Conservation (phyloP, 768 basidiomycete genomes). For the Hypholoma fasciculare region DNA sequence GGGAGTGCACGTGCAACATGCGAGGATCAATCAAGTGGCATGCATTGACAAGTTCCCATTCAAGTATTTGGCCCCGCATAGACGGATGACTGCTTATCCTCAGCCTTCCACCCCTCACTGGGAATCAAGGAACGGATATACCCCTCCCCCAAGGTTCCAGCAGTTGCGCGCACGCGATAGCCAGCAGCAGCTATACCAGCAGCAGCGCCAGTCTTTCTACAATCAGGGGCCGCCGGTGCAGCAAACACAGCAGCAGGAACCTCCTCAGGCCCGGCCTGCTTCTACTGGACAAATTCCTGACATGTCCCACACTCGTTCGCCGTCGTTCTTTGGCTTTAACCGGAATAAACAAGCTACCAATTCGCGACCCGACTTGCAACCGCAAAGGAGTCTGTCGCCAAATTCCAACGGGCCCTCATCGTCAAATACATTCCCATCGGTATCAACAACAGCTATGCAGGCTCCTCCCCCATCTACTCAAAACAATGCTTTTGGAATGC, state of each 20-base stretch:
- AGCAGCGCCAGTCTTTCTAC: constrained; percentile 3
- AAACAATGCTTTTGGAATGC: constrained; percentile 5
- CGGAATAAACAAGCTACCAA: constrained; percentile 33
- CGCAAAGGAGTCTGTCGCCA: constrained; percentile 13
- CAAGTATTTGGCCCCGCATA: constrained; percentile 1
- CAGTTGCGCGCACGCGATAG: constrained; percentile 19
- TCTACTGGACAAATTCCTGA: constrained; percentile 10
- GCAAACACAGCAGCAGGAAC: constrained; percentile 4
- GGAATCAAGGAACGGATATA: constrained; percentile 27
- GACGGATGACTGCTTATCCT: constrained; percentile 26
- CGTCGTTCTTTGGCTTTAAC: constrained; percentile 67
- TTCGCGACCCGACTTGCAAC: constrained; percentile 16
- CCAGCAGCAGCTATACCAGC: constrained; percentile 17
- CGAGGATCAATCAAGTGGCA: neutral
- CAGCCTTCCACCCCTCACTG: constrained; percentile 24
- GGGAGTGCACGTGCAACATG: neutral
- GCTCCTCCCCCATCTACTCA: constrained; percentile 14
- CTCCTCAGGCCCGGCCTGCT: neutral
- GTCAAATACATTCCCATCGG: constrained; percentile 9
- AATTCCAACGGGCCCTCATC: constrained; percentile 13
- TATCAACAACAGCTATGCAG: constrained; percentile 6
- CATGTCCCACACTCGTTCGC: constrained; percentile 50
- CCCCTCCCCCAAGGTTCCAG: constrained; percentile 32
- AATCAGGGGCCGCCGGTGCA: constrained; percentile 11
- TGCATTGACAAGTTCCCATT: constrained; percentile 4